phyloP scores from a whole-genome alignment of 1,284 basidiomycete species.

The Leccinum solheimii region DNA sequence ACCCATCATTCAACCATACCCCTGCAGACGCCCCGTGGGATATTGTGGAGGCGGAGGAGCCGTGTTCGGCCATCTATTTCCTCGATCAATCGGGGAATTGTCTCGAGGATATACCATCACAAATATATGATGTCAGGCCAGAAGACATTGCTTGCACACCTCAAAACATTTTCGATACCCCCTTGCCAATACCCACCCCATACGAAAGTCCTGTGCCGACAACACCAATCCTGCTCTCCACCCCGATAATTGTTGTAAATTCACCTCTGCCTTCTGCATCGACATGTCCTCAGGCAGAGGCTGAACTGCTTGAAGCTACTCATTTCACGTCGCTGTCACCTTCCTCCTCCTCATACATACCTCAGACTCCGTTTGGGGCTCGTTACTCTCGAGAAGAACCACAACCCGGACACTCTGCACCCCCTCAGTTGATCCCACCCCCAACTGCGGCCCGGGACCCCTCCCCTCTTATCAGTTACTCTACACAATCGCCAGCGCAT shows the following conservation, averaged over 20 bases:
- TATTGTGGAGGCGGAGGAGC: background rate
- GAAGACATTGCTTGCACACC: conserved; percentile 28
- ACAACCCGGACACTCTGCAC: background rate
- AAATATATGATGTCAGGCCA: conserved; percentile 11
- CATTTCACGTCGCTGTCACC: background rate
- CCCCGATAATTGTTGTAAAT: background rate
- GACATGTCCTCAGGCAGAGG: background rate
- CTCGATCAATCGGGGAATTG: conserved; percentile 20
- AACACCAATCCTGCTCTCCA: background rate
- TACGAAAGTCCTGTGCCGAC: background rate
- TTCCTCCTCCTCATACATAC: background rate
- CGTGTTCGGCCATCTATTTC: conserved; percentile 4
- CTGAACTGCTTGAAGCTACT: background rate
- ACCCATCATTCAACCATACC: background rate
- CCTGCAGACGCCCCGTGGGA: conserved; percentile 7
- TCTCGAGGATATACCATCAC: conserved; percentile 20
- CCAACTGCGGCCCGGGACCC: conserved; percentile 7
- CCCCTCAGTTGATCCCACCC: conserved; percentile 24
- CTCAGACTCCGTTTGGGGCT: conserved; percentile 4
- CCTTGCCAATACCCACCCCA: background rate
- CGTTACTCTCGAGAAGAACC: background rate
- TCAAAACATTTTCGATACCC: background rate
- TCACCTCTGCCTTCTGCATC: background rate
- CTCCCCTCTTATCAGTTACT: conserved; percentile 1
- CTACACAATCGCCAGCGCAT: conserved; percentile 4